A percentile compares a stretch with the other conserved stretches of the same genome.
phyloP scores from a whole-genome alignment of 1,139 yeast genomes.

The Wickerhamiella pararugosa region DNA sequence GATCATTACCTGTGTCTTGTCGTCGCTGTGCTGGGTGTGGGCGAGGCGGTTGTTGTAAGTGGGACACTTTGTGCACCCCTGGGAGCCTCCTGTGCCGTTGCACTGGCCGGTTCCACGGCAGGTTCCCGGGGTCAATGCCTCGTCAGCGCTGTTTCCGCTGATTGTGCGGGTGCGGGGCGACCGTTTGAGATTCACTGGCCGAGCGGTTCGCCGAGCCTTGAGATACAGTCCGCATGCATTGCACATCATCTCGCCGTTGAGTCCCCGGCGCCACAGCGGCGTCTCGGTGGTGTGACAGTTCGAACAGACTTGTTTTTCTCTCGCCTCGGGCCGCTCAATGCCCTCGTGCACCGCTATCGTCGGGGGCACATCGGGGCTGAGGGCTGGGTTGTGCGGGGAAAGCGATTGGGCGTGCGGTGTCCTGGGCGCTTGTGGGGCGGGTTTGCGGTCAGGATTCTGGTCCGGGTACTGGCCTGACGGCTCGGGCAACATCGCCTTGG shows the following conservation, averaged over 20 bases:
- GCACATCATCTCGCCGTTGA: slow-evolving; percentile 49
- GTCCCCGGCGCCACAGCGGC: slow-evolving; percentile 57
- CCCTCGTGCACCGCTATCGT: too few species aligned
- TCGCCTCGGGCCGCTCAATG: too few species aligned
- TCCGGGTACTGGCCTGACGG: too few species aligned
- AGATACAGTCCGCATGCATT: slow-evolving; percentile 52
- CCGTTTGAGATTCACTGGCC: slow-evolving; percentile 49
- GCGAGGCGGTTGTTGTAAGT: slow-evolving; percentile 56
- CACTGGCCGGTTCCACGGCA: slow-evolving; percentile 78
- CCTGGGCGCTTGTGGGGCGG: too few species aligned
- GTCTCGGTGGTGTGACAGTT: slow-evolving; percentile 58
- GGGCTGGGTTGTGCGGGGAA: too few species aligned
- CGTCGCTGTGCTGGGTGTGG: slow-evolving; percentile 12
- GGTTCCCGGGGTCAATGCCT: slow-evolving; percentile 31
- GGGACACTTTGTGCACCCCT: slow-evolving; percentile 72
- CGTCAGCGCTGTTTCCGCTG: neutral
- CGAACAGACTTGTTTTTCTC: slow-evolving; percentile 27
- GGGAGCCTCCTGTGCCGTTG: slow-evolving; percentile 76
- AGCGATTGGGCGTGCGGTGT: too few species aligned
- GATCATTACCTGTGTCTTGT: slow-evolving; percentile 9
- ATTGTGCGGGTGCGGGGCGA: slow-evolving; percentile 33
- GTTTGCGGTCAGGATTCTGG: too few species aligned
- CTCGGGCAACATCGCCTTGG: too few species aligned
- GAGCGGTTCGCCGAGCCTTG: slow-evolving; percentile 28
- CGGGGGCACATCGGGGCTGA: too few species aligned